Percentiles rank a stretch among this genome's conserved stretches.
Conservation (phyloP, 345 rosid species). For the Streptanthus diversifolius region DNA sequence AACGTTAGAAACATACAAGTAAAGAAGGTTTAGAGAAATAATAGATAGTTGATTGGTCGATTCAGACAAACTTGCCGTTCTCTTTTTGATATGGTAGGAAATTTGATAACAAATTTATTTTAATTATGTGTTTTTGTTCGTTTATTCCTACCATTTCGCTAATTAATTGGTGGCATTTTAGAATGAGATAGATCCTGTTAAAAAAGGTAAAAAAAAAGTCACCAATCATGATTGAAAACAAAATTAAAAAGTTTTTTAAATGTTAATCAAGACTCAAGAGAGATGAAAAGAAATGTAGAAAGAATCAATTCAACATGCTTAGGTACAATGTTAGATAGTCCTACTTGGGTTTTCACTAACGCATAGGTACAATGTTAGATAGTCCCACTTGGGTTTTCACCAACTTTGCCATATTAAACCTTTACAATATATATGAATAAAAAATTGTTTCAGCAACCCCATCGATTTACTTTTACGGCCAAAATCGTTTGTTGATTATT, state of each 20-base stretch:
- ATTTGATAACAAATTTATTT: background rate
- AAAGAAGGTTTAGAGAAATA: background rate
- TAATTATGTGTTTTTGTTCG: background rate
- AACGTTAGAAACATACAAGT: background rate
- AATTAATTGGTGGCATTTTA: background rate
- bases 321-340: slow-evolving; percentile 34
- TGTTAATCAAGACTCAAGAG: slow-evolving; percentile 5
- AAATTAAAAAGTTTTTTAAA: background rate
- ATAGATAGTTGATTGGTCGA: background rate
- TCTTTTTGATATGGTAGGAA: background rate
- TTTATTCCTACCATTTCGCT: background rate
- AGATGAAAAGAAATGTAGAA: slow-evolving; percentile 29
- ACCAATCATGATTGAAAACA: slow-evolving; percentile 13
- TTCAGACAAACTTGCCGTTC: background rate
- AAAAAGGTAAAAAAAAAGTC: slow-evolving; percentile 9
- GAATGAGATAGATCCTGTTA: background rate
- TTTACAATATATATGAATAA: slow-evolving; percentile 12
- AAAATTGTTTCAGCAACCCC: slow-evolving; percentile 35
- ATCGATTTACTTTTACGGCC: slow-evolving; percentile 20
- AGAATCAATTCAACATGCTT: slow-evolving; percentile 32
- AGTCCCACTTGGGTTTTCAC: slow-evolving; percentile 34
- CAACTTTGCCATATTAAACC: slow-evolving; percentile 30
- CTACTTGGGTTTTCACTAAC: too few relatives aligned
- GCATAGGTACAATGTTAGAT: slow-evolving; percentile 35
- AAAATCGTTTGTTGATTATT: slow-evolving; percentile 5